Evolutionary conservation across 495 filamentous ascomycete species (phyloP), one percentile per base, ranked within the genome.

Genomic region (Pseudomonodictys pantanalensis): DNA sequence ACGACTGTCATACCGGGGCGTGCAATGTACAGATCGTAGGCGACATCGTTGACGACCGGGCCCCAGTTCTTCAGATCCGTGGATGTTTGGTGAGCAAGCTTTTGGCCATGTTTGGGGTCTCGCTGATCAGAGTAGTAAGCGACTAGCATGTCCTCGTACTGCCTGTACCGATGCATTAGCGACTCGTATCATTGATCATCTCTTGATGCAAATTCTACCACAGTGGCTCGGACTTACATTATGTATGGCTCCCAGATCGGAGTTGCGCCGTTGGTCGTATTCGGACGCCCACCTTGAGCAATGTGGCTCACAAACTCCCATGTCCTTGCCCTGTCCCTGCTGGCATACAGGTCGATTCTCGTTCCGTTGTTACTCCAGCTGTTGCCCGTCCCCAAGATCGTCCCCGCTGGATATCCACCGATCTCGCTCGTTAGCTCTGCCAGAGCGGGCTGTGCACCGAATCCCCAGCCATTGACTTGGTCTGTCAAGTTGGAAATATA

Each of bases 211-310:
- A n/a, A n/a, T n/a, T n/a, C 9, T 12, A 25, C 24, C n/a, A 55
- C 8, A n/a, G 22, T 75, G 64, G 22, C 66, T 61, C 20, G 18
- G n/a, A 45, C 52, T 44, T 17, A 56, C 72, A 87, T 54, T 22
- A 88, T 66, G 65, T 83, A 86, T 0, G 86, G 86, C 70, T 89
- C 86, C 86, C 86, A 88, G 10, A 88, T 77, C 2, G 86, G 83
- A 0, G 82, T 84, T 33, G 78, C 49, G 3, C 84, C 85, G 68
- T 87, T 86, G 51, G 77, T 72, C 0, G 86, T 82, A 25, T 73
- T 64, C 0, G 84, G 81, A 44, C 75, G 74, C 15, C 85, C 86
- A n/a, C 85, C 86, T n/a, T 73, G 63, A 1, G 84, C 85, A 46
- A 87, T 79, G 60, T 82, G 77, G 48, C 78, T 82, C 45, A 88